These are phyloP conservation scores for Yamadazyma pseudoaaseri DNA, from an alignment of 1,139 yeast species.

Conservation along the genomic window DNA sequence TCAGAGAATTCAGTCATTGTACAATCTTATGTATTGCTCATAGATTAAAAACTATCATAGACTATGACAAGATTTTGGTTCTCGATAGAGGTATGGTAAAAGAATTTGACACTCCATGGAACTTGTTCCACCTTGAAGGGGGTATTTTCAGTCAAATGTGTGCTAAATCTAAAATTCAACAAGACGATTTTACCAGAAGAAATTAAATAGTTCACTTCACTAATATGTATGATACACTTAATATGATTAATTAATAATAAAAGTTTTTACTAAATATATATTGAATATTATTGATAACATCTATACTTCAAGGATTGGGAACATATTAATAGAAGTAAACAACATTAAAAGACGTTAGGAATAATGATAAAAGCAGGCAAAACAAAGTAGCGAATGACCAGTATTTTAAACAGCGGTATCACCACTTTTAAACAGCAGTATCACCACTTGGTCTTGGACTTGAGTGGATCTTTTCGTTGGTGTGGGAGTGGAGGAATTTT, in stretches of 20 bases:
- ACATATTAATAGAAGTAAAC: no score
- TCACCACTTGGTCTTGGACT: constrained; percentile 37
- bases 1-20: constrained; percentile 32
- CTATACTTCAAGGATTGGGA: no score
- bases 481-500: constrained; percentile 21
- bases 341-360: no score
- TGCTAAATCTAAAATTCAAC: constrained; percentile 25
- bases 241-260: no score
- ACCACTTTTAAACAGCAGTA: constrained; percentile 24
- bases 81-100: constrained; percentile 57
- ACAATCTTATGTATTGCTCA: constrained; percentile 45
- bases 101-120: constrained; percentile 49
- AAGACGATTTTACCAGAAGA: constrained; percentile 8
- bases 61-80: constrained; percentile 37
- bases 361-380: no score
- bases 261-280: no score
- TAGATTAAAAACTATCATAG: constrained; percentile 37
- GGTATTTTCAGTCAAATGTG: constrained; percentile 45
- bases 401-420: no score
- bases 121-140: constrained; percentile 28
- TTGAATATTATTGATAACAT: no score
- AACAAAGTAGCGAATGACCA: no score
- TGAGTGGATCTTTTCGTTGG: constrained; percentile 9
- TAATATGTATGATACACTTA: no score
- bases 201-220: no score